A percentile compares a stretch with the other conserved stretches of the same genome.
Conservation (phyloP, 371 early-diverging fungal species). For the Mortierella sp. region DNA sequence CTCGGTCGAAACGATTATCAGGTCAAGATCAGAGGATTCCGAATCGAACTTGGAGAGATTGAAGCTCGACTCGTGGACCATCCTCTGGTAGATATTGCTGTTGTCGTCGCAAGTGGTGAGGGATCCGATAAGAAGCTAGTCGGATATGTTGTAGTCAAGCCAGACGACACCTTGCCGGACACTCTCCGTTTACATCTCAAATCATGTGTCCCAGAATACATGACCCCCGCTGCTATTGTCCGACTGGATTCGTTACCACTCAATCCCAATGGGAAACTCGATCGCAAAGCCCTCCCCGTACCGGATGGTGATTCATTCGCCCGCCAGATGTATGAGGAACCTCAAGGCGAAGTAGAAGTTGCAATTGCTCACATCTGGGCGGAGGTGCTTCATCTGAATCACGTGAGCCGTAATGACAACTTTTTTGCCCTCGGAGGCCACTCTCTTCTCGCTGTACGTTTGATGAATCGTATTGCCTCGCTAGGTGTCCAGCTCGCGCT, state of each 20-base stretch:
- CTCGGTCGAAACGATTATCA: slow-evolving; percentile 51
- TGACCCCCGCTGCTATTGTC: slow-evolving; percentile 2
- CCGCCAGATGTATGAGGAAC: slow-evolving; percentile 4
- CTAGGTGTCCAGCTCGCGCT: not conserved
- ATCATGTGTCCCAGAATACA: not conserved
- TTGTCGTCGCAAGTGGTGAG: slow-evolving; percentile 7
- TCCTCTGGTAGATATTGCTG: slow-evolving; percentile 1
- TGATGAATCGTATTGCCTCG: slow-evolving; percentile 10
- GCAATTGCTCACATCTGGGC: slow-evolving; percentile 4
- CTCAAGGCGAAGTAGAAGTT: slow-evolving; percentile 8
- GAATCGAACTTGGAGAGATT: slow-evolving; percentile 59
- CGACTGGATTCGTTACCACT: slow-evolving; percentile 15
- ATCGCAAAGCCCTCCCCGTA: slow-evolving; percentile 12
- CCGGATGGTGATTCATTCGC: slow-evolving; percentile 1
- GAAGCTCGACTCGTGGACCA: slow-evolving; percentile 25
- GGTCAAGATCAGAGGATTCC: slow-evolving; percentile 58
- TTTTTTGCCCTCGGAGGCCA: not conserved
- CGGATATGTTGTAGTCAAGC: slow-evolving; percentile 7
- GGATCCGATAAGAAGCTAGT: slow-evolving; percentile 7
- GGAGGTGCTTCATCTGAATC: slow-evolving; percentile 3
- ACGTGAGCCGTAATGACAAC: slow-evolving; percentile 6
- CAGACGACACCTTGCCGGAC: not conserved
- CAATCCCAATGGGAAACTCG: slow-evolving; percentile 17
- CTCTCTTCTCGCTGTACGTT: not conserved
- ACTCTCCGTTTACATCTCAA: not conserved